phyloP scores from a whole-genome alignment of 352 stramenopile genomes.

The Pythium sp. region DNA sequence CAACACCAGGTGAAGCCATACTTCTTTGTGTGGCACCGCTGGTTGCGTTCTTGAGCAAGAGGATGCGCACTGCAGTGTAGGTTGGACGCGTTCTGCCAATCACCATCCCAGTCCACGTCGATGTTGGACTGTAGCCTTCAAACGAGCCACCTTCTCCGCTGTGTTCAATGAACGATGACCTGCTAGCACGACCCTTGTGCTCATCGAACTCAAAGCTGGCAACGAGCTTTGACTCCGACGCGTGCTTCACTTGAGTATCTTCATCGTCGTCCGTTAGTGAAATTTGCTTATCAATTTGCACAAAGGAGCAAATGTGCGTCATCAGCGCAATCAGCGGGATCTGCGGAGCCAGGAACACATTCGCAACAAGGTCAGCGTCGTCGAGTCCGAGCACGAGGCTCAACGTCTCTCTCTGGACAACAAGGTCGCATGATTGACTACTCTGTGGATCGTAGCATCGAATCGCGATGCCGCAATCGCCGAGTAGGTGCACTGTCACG shows the following conservation, averaged over 20 bases:
- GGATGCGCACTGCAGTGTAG: constrained; percentile 14
- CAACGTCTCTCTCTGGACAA: constrained; percentile 15
- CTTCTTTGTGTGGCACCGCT: constrained; percentile 12
- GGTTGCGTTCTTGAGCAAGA: constrained; percentile 10
- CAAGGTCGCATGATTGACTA: constrained; percentile 27
- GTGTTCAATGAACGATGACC: neutral
- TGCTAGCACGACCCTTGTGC: neutral
- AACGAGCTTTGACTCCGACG: constrained; percentile 10
- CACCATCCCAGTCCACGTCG: constrained; percentile 14
- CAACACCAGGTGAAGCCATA: constrained; percentile 4
- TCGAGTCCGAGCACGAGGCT: constrained; percentile 20
- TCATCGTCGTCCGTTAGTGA: neutral
- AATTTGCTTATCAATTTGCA: constrained; percentile 24
- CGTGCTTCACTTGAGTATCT: neutral
- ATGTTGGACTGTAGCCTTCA: neutral
- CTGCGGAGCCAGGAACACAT: constrained; percentile 1
- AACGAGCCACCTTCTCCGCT: neutral
- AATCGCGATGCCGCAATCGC: constrained; percentile 19
- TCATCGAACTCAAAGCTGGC: constrained; percentile 13
- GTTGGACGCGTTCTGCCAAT: neutral
- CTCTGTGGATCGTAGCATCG: constrained; percentile 48
- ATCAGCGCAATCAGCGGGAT: constrained; percentile 23
- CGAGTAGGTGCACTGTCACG: constrained; percentile 26
- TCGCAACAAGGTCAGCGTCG: neutral
- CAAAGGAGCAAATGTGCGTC: constrained; percentile 40